Evolutionary conservation across 2,329 filamentous ascomycete genomes (phyloP).

Genomic region (Akanthomyces dipterigenus): DNA sequence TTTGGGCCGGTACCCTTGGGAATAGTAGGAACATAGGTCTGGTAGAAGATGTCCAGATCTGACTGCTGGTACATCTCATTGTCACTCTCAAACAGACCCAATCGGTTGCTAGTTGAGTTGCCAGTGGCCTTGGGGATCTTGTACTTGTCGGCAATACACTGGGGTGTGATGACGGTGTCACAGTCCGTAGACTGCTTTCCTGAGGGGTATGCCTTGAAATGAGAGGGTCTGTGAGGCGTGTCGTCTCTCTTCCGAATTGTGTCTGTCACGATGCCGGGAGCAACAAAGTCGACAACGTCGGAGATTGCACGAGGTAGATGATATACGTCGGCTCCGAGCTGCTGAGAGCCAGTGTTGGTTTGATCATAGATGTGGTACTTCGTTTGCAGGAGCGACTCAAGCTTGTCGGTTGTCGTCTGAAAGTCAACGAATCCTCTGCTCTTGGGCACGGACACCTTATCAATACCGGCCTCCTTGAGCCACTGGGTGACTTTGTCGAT

Average conservation of each 20-base stretch:
- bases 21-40: slow-evolving; percentile 24
- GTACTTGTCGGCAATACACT: slow-evolving; percentile 43
- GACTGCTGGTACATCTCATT: slow-evolving; percentile 33
- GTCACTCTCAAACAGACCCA: slow-evolving; percentile 35
- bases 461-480: slow-evolving; percentile 46
- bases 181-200: slow-evolving; percentile 25
- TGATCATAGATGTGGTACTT: slow-evolving; percentile 46
- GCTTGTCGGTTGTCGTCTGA: slow-evolving; percentile 15
- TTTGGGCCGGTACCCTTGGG: slow-evolving; percentile 30
- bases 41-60: slow-evolving; percentile 33
- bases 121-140: slow-evolving; percentile 24
- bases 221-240: background rate
- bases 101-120: slow-evolving; percentile 26
- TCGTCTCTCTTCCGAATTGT: background rate
- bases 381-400: slow-evolving; percentile 44
- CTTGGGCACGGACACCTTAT: slow-evolving; percentile 40
- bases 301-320: slow-evolving; percentile 29
- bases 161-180: slow-evolving; percentile 47
- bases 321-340: slow-evolving; percentile 31
- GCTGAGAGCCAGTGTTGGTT: slow-evolving; percentile 21
- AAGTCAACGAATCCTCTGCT: slow-evolving; percentile 37
- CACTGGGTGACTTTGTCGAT: slow-evolving; percentile 44
- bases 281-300: slow-evolving; percentile 33
- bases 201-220: background rate
- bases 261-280: slow-evolving; percentile 25